Evolutionary conservation across 768 basidiomycete genomes (phyloP).

Genomic region (Rhizopogon sp.): DNA sequence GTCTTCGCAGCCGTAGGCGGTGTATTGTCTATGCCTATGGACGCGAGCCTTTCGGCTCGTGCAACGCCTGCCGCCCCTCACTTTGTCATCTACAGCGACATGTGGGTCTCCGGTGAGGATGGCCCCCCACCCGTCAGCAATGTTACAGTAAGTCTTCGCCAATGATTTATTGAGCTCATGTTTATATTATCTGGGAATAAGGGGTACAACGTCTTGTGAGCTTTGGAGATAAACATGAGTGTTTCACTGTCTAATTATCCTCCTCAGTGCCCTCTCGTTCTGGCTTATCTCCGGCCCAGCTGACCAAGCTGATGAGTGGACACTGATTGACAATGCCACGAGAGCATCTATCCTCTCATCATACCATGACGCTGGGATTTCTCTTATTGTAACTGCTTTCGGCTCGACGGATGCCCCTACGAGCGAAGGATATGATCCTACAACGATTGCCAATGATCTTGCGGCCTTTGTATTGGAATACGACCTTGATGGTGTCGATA

Average conservation of each 20-base stretch:
- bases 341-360: slow-evolving; percentile 45
- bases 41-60: neutral
- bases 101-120: slow-evolving; percentile 31
- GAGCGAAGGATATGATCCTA: slow-evolving; percentile 51
- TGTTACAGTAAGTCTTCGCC: slow-evolving; percentile 21
- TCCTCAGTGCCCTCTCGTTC: slow-evolving; percentile 43
- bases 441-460: slow-evolving; percentile 55
- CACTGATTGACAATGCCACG: slow-evolving; percentile 36
- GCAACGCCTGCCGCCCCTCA: slow-evolving; percentile 28
- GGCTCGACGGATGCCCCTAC: slow-evolving; percentile 54
- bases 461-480: slow-evolving; percentile 62
- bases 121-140: slow-evolving; percentile 31
- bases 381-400: slow-evolving; percentile 60
- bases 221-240: neutral
- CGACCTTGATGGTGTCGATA: slow-evolving; percentile 64
- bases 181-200: slow-evolving; percentile 13
- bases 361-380: slow-evolving; percentile 56
- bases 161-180: neutral
- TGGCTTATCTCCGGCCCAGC: slow-evolving; percentile 49
- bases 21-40: neutral
- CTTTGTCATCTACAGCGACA: slow-evolving; percentile 36
- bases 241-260: neutral
- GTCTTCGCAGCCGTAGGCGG: neutral
- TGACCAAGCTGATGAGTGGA: slow-evolving; percentile 60
- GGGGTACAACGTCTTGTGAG: slow-evolving; percentile 60